Evolutionary conservation across 2,329 filamentous ascomycete genomes (phyloP), one percentile per base, ranked within the genome.

Genomic region (Elsinoe fawcettii): DNA sequence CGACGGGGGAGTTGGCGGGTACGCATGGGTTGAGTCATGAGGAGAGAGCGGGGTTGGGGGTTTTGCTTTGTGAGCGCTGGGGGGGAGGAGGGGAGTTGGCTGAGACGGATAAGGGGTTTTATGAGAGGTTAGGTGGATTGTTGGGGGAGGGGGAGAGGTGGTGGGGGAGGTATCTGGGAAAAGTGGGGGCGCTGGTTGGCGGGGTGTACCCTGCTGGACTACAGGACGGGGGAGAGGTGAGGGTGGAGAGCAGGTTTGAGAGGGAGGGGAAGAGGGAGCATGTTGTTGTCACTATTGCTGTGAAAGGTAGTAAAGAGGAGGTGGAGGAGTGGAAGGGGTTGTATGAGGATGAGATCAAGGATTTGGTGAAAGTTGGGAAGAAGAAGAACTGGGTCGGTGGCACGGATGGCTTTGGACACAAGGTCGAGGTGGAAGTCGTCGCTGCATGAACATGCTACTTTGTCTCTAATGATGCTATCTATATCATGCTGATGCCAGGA

Each of bases 11-110:
- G 34, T 77, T 91, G 51, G 80, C 83, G 1, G 79, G 81, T 12
- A 78, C 80, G 1, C 88, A 92, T 37, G 89, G 89, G 0, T 72
- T 95, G 23, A 84, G 83, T 1, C 90, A 96, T 67, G 70, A 83
- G 44, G 79, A 84, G 53, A 81, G 90, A 11, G 86, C 87, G 0
- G 70, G 88, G 1, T 75, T 96, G 2, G 88, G 83, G 0, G 73
- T 95, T 3, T 79, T 86, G 1, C 75, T 88, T 1, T 90, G 84
- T 63, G 83, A 86, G 46, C 78, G 90, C 62, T 95, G 89, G 83
- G 86, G 84, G 16, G 83, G 82, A 2, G 63, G 63, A 16, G 57
- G 58, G 6, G 79, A 80, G 41, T 74, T 87, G 1, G 77, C 80
- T 2, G 80, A 81, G 0, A 75, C 75, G 0, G 84, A 87, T 62